phyloP scores from a whole-genome alignment of 805 yeast genomes.

The Kuraishia cidri region DNA sequence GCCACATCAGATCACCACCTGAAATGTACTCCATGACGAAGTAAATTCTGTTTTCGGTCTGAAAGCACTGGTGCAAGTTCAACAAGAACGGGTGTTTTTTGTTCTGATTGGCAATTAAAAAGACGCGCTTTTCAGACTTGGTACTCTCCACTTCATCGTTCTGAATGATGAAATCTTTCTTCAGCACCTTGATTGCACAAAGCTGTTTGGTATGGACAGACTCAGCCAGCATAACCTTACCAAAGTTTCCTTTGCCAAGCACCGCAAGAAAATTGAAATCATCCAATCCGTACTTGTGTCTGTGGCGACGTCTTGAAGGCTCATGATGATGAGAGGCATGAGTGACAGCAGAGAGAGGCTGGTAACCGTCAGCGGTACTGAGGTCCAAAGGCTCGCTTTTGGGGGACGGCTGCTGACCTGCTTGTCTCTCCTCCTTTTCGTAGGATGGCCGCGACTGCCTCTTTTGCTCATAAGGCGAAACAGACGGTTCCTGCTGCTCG shows the following conservation, averaged over 20 bases:
- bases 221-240: conserved; percentile 96
- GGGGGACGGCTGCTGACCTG: too few relatives aligned
- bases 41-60: conserved; percentile 93
- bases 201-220: conserved; percentile 71
- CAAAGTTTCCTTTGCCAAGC: conserved; percentile 96
- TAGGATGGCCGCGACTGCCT: neutral
- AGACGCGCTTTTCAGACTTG: conserved; percentile 89
- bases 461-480: neutral
- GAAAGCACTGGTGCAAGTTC: conserved; percentile 91
- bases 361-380: too few relatives aligned
- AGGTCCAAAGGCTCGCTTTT: too few relatives aligned
- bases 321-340: conserved; percentile 15
- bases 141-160: conserved; percentile 96
- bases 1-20: conserved; percentile 99
- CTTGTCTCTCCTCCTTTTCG: too few relatives aligned
- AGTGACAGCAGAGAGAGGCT: conserved; percentile 9
- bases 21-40: conserved; percentile 97
- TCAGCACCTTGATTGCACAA: conserved; percentile 94
- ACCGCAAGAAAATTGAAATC: conserved; percentile 94
- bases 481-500: neutral
- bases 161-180: conserved; percentile 91
- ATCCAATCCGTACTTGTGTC: conserved; percentile 82
- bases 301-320: conserved; percentile 27
- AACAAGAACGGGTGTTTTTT: conserved; percentile 91
- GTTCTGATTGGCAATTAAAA: conserved; percentile 62